These are phyloP conservation scores for Pestalotiopsis sp. DNA, from an alignment of 2,329 filamentous ascomycete species.

Conservation along the genomic window DNA sequence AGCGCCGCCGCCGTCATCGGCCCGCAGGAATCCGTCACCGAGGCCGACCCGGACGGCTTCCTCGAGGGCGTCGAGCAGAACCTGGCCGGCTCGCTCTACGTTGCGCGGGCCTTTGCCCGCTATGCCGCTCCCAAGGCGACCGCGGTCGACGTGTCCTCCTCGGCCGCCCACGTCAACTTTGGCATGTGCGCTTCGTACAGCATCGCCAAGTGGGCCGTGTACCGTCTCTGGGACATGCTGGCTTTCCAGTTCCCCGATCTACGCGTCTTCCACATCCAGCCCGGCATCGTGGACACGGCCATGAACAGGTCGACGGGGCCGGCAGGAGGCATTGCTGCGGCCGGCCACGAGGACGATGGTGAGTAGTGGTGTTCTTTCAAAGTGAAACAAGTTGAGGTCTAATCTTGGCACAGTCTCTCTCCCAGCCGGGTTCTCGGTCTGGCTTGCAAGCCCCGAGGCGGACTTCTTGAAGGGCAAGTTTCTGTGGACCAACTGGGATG, in stretches of 20 bases:
- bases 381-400: constrained; percentile 1
- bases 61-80: constrained; percentile 36
- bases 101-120: constrained; percentile 37
- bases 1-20: constrained; percentile 38
- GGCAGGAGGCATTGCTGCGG: constrained; percentile 18
- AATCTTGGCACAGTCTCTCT: constrained; percentile 32
- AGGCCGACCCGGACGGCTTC: constrained; percentile 33
- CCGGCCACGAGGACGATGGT: constrained; percentile 32
- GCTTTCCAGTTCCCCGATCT: constrained; percentile 40
- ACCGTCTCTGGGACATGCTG: constrained; percentile 44
- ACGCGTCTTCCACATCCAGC: constrained; percentile 44
- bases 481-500: constrained; percentile 54
- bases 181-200: constrained; percentile 37
- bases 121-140: constrained; percentile 32
- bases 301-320: constrained; percentile 19
- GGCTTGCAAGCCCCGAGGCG: constrained; percentile 47
- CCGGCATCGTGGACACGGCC: constrained; percentile 36
- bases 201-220: constrained; percentile 43
- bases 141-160: constrained; percentile 37
- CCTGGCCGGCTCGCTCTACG: constrained; percentile 32
- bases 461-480: constrained; percentile 47
- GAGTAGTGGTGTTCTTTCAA: neutral
- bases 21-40: constrained; percentile 26
- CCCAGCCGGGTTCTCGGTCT: constrained; percentile 44
- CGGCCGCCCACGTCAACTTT: constrained; percentile 35